A percentile compares a stretch with the other conserved stretches of the same genome.
phyloP scores from a whole-genome alignment of 208 protist species.

The Trypanosoma platydactyli region DNA sequence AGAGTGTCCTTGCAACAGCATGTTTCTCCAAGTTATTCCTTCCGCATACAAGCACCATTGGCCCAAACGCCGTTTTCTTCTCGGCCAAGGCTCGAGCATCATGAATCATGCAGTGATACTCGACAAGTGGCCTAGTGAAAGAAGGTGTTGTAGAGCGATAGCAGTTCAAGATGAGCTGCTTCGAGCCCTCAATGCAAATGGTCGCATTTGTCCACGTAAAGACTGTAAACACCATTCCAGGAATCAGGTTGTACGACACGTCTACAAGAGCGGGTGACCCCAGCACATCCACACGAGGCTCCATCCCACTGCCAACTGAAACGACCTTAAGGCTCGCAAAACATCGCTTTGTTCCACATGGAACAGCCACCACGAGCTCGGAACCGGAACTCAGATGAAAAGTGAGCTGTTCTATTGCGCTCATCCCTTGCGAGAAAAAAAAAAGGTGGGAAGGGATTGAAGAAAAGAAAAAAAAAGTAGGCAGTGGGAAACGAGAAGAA shows the following conservation, averaged over 20 bases:
- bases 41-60: conserved; percentile 75
- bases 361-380: conserved; percentile 63
- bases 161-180: conserved; percentile 57
- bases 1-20: conserved; percentile 53
- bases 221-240: conserved; percentile 44
- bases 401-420: conserved; percentile 7
- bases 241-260: conserved; percentile 69
- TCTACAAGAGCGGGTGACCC: conserved; percentile 64
- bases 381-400: conserved; percentile 41
- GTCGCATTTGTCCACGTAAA: conserved; percentile 68
- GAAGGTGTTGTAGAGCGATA: conserved; percentile 46
- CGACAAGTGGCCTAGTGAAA: conserved; percentile 63
- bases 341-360: conserved; percentile 45
- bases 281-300: conserved; percentile 71
- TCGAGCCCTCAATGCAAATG: conserved; percentile 63
- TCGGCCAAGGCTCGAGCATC: conserved; percentile 45
- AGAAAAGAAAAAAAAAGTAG: conserved; percentile 19
- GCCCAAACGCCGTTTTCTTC: conserved; percentile 40
- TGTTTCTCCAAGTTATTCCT: conserved; percentile 44
- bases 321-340: conserved; percentile 52
- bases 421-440: conserved; percentile 20
- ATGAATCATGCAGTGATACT: conserved; percentile 82
- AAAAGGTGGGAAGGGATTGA: conserved; percentile 10
- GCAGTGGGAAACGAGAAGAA: conserved; percentile 11
- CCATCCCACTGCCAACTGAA: conserved; percentile 34